Percentiles rank a stretch among this genome's conserved stretches.
These are phyloP conservation scores for Debaryomyces prosopidis DNA, from an alignment of 805 yeast species.

Conservation along the genomic window DNA sequence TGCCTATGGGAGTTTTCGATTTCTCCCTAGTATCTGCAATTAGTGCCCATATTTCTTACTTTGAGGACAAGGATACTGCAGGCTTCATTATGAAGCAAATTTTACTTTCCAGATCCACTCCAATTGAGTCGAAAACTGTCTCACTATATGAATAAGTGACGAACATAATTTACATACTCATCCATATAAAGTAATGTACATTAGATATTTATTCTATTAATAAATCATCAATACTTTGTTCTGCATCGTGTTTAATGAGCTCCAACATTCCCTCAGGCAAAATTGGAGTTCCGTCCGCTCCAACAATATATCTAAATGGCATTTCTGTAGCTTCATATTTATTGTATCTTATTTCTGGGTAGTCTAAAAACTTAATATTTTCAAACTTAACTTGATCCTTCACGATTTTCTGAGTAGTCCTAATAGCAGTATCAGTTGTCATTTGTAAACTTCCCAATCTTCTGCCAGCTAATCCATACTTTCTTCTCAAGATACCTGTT, in stretches of 20 bases:
- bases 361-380: conserved; percentile 81
- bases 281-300: conserved; percentile 66
- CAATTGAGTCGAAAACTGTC: conserved; percentile 29
- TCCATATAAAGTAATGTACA: too few species aligned
- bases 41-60: conserved; percentile 85
- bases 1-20: conserved; percentile 79
- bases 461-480: conserved; percentile 84
- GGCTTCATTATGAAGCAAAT: conserved; percentile 72
- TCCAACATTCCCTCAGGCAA: conserved; percentile 91
- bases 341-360: conserved; percentile 88
- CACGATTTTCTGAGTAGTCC: conserved; percentile 84
- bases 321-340: conserved; percentile 92
- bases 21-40: conserved; percentile 77
- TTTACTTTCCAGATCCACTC: conserved; percentile 19
- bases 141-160: conserved; percentile 17
- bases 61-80: conserved; percentile 84
- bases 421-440: conserved; percentile 97
- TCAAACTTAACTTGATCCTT: conserved; percentile 59
- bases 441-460: conserved; percentile 86
- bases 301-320: conserved; percentile 92
- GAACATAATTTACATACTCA: too few species aligned
- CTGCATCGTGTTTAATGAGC: conserved; percentile 81
- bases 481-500: conserved; percentile 80
- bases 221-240: conserved; percentile 76
- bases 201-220: conserved; percentile 30